Evolutionary conservation across 1,284 basidiomycete genomes (phyloP).

Genomic region (Cutaneotrichosporon arboriforme): DNA sequence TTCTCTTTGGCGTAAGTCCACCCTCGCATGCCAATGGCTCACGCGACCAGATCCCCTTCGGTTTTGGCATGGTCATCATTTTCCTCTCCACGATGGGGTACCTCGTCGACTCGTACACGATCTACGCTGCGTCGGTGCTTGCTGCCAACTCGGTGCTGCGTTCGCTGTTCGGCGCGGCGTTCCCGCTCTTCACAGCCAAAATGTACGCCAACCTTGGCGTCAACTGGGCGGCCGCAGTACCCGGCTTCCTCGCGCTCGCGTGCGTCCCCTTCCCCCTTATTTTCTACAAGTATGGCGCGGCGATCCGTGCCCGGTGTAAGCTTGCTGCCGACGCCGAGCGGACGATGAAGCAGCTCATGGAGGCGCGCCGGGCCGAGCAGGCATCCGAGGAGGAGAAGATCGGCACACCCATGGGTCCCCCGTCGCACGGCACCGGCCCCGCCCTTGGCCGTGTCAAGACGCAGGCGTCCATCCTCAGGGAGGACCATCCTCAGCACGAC

Average conservation of each 20-base stretch:
- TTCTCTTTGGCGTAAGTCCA: constrained; percentile 36
- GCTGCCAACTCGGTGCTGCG: constrained; percentile 64
- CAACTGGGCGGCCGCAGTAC: constrained; percentile 52
- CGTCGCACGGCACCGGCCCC: background rate
- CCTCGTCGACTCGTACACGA: constrained; percentile 58
- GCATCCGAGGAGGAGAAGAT: constrained; percentile 18
- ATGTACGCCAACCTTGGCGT: constrained; percentile 58
- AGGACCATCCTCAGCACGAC: constrained; percentile 17
- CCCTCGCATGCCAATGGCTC: constrained; percentile 39
- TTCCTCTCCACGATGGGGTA: constrained; percentile 46
- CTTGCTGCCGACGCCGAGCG: constrained; percentile 38
- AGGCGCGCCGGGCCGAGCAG: constrained; percentile 9
- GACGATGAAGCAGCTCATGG: constrained; percentile 33
- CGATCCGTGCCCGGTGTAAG: constrained; percentile 56
- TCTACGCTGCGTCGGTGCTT: constrained; percentile 55
- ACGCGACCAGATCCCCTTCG: constrained; percentile 57
- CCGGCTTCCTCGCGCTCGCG: constrained; percentile 27
- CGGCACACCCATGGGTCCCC: background rate
- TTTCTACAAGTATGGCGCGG: constrained; percentile 44
- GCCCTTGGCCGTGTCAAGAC: constrained; percentile 5
- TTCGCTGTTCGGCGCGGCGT: constrained; percentile 56
- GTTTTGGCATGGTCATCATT: constrained; percentile 54
- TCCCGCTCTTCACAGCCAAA: constrained; percentile 56
- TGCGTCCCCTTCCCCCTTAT: constrained; percentile 15
- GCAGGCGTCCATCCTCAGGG: background rate